phyloP scores from a whole-genome alignment of 306 rosid genomes.

The Inga oerstediana region DNA sequence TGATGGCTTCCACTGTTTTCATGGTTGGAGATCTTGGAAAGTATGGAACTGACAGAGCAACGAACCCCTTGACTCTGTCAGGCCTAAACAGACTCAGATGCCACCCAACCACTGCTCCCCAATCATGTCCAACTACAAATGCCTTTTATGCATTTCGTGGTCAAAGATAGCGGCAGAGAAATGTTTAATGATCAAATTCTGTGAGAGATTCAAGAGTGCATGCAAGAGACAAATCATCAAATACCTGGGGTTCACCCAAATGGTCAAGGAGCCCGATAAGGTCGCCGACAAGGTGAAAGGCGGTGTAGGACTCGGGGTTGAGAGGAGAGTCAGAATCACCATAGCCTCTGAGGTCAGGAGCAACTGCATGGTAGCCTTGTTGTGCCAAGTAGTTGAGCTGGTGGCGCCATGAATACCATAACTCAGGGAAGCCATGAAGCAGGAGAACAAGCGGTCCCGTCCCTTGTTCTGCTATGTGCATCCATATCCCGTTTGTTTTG shows the following conservation, averaged over 20 bases:
- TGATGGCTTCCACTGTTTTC: conserved; percentile 46
- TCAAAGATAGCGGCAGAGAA: neutral
- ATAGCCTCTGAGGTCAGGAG: conserved; percentile 79
- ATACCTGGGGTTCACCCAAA: conserved; percentile 63
- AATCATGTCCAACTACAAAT: conserved; percentile 68
- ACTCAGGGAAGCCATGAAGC: conserved; percentile 74
- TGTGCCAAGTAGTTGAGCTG: conserved; percentile 53
- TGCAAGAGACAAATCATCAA: neutral
- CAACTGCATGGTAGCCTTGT: conserved; percentile 67
- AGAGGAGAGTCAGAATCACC: conserved; percentile 70
- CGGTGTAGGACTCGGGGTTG: conserved; percentile 49
- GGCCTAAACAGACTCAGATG: conserved; percentile 63
- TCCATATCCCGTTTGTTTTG: conserved; percentile 64
- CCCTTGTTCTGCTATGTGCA: conserved; percentile 68
- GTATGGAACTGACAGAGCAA: conserved; percentile 60
- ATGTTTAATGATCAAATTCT: neutral
- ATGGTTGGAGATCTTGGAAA: conserved; percentile 51
- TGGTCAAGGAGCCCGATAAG: conserved; percentile 65
- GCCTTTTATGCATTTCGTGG: conserved; percentile 39
- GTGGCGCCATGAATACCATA: conserved; percentile 68
- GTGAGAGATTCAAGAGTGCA: neutral
- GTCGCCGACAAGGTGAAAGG: conserved; percentile 55
- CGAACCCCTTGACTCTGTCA: conserved; percentile 65
- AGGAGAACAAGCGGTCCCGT: conserved; percentile 69
- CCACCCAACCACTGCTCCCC: conserved; percentile 71